A percentile compares a stretch with the other conserved stretches of the same genome.
Evolutionary conservation across 140 eudicot genomes (phyloP).

Genomic region (Flaveria floridana): DNA sequence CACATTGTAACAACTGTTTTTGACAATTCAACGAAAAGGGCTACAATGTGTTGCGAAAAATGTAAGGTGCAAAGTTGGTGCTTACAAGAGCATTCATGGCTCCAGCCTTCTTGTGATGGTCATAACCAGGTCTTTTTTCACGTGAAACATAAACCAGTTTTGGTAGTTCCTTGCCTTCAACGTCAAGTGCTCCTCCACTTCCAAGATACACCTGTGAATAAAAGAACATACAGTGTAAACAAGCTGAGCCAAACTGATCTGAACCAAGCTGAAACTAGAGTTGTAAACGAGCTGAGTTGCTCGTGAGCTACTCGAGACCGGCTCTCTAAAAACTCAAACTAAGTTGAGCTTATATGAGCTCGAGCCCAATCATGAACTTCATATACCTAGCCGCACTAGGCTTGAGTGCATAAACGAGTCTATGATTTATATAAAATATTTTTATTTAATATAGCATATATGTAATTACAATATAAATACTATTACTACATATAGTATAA

Average conservation of each 20-base stretch:
- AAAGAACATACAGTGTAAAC: neutral
- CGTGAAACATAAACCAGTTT: constrained; percentile 86
- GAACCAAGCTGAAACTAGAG: no score
- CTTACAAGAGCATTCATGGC: constrained; percentile 94
- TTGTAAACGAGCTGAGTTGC: neutral
- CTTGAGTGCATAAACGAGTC: no score
- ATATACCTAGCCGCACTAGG: no score
- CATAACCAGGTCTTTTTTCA: constrained; percentile 93
- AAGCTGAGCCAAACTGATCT: neutral
- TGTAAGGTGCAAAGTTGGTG: neutral
- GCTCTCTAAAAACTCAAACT: no score
- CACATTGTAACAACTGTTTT: neutral
- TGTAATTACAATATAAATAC: no score
- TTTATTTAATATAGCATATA: no score
- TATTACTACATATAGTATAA: no score
- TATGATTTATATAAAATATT: no score
- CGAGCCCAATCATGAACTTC: no score
- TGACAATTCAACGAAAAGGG: neutral
- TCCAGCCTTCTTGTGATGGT: constrained; percentile 98
- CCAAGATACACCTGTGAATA: constrained; percentile 76
- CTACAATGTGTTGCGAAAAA: neutral
- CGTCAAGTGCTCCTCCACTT: constrained; percentile 88
- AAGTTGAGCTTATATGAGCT: no score
- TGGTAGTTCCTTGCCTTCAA: constrained; percentile 92
- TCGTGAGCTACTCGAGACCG: neutral